Percentiles rank a stretch among this genome's conserved stretches.
phyloP scores from a whole-genome alignment of 2,329 filamentous ascomycete species.

The Aspergillus sp. region DNA sequence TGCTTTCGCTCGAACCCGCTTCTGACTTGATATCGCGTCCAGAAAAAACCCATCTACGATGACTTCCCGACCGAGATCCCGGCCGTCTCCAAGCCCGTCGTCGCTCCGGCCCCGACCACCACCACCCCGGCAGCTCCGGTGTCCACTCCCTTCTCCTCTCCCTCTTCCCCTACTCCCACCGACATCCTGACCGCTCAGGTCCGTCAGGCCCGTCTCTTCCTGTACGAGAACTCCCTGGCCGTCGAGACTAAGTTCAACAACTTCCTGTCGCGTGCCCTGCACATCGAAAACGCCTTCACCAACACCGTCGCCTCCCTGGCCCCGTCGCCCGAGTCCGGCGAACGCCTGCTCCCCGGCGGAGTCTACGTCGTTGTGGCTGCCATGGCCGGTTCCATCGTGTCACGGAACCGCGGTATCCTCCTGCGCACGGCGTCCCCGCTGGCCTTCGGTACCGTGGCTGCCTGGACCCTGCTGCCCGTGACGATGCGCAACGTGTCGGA shows the following conservation, averaged over 20 bases:
- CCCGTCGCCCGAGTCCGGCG: conserved; percentile 79
- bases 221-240: conserved; percentile 72
- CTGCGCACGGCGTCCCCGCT: conserved; percentile 76
- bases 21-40: conserved; percentile 1
- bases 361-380: conserved; percentile 91
- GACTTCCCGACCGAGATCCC: conserved; percentile 38
- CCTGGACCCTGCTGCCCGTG: conserved; percentile 80
- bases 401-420: conserved; percentile 82
- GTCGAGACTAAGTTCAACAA: conserved; percentile 83
- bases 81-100: conserved; percentile 26
- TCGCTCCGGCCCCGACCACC: conserved; percentile 25
- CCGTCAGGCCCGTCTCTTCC: conserved; percentile 73
- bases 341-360: conserved; percentile 83
- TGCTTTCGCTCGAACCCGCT: too few species aligned
- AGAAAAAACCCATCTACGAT: conserved; percentile 50
- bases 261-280: conserved; percentile 76
- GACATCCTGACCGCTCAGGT: conserved; percentile 85
- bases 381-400: conserved; percentile 92
- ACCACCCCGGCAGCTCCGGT: conserved; percentile 69
- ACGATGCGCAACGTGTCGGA: conserved; percentile 88
- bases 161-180: conserved; percentile 70
- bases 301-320: conserved; percentile 85
- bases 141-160: conserved; percentile 29
- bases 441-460: conserved; percentile 77
- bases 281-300: conserved; percentile 87